Conservation (phyloP, 2,329 filamentous ascomycete species). For the Harringtonia aguacate region DNA sequence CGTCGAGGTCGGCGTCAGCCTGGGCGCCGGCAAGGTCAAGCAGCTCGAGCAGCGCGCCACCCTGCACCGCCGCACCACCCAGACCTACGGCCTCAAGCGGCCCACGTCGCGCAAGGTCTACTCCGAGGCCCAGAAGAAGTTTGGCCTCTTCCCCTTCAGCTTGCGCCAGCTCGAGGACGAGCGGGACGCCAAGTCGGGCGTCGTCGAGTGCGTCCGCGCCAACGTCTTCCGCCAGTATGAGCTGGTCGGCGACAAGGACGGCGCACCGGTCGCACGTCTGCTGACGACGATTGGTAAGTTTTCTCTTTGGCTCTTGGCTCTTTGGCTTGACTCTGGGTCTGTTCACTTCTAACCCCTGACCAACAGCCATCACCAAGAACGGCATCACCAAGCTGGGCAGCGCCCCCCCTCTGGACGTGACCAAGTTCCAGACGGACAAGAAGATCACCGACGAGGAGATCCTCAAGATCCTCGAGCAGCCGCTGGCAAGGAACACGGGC, state of each 20-base stretch:
- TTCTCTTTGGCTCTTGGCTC: slow-evolving; percentile 5
- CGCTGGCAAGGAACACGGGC: slow-evolving; percentile 75
- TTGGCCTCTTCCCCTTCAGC: slow-evolving; percentile 95
- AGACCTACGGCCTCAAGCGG: slow-evolving; percentile 88
- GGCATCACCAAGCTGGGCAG: slow-evolving; percentile 78
- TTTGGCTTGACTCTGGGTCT: neutral
- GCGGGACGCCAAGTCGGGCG: slow-evolving; percentile 87
- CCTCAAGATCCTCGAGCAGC: slow-evolving; percentile 86
- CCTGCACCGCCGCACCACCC: slow-evolving; percentile 83
- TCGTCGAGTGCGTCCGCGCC: slow-evolving; percentile 89
- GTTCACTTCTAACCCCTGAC: neutral
- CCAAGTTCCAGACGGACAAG: slow-evolving; percentile 87
- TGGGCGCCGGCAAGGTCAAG: slow-evolving; percentile 93
- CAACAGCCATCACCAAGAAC: slow-evolving; percentile 88
- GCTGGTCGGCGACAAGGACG: slow-evolving; percentile 88
- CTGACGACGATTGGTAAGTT: slow-evolving; percentile 86
- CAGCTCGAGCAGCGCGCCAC: slow-evolving; percentile 77
- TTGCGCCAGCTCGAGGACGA: slow-evolving; percentile 95
- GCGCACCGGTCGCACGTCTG: slow-evolving; percentile 70
- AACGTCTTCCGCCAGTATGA: slow-evolving; percentile 95
- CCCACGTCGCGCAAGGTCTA: slow-evolving; percentile 86
- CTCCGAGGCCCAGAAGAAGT: slow-evolving; percentile 94
- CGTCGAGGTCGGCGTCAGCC: slow-evolving; percentile 86
- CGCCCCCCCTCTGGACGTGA: slow-evolving; percentile 64
- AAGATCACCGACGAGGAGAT: slow-evolving; percentile 96